Percentiles rank a stretch among this genome's conserved stretches.
Conservation (phyloP, 768 basidiomycete species). For the Thelephora ganbajun region DNA sequence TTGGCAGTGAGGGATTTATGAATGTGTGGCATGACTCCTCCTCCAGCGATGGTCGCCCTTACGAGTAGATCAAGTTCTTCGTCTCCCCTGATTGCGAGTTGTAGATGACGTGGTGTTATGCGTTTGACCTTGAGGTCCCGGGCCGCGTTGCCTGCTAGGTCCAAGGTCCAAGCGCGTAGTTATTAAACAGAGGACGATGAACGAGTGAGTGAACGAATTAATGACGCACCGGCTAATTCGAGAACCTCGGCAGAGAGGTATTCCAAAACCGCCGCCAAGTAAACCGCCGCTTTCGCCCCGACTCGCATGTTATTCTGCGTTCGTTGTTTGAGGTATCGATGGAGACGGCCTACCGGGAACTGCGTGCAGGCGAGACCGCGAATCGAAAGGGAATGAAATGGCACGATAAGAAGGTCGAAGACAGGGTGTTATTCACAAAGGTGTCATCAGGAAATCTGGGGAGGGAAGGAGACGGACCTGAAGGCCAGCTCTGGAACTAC, state of each 20-base stretch:
- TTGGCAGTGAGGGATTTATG: conserved; percentile 65
- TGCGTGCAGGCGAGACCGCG: conserved; percentile 14
- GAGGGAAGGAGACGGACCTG: conserved; percentile 34
- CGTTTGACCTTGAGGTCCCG: conserved; percentile 96
- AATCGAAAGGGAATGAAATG: neutral
- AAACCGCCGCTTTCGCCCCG: conserved; percentile 95
- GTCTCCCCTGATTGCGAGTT: conserved; percentile 92
- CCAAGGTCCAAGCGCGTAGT: neutral
- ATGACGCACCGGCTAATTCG: conserved; percentile 73
- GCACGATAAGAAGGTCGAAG: neutral
- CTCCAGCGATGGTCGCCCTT: conserved; percentile 85
- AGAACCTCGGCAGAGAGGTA: conserved; percentile 94
- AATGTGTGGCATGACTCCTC: conserved; percentile 75
- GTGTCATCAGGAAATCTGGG: conserved; percentile 3
- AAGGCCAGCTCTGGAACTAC: conserved; percentile 77
- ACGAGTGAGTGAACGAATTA: neutral
- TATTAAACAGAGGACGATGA: neutral
- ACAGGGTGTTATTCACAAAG: neutral
- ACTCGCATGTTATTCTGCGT: conserved; percentile 92
- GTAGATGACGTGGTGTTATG: conserved; percentile 91
- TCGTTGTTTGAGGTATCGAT: conserved; percentile 84
- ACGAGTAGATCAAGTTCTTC: conserved; percentile 96
- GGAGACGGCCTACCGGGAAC: conserved; percentile 98
- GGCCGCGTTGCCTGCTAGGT: conserved; percentile 75
- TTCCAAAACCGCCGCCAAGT: conserved; percentile 91